A percentile compares a stretch with the other conserved stretches of the same genome.
phyloP scores from a whole-genome alignment of 768 basidiomycete genomes.

The Hypholoma sublateritium region DNA sequence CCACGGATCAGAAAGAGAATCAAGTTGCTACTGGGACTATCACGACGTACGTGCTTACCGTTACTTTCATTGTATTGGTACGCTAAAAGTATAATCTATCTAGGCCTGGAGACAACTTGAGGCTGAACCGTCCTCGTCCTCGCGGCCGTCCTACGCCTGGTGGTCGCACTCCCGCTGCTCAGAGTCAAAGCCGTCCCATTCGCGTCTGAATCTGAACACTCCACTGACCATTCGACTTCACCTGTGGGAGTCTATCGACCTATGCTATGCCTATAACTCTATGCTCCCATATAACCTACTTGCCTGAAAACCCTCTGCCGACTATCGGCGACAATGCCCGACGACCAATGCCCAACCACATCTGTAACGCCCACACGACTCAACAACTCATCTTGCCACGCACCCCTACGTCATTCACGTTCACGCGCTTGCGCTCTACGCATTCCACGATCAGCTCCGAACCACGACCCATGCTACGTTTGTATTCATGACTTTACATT shows the following conservation, averaged over 20 bases:
- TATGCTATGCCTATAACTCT: constrained; percentile 8
- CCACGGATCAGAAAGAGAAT: constrained; percentile 58
- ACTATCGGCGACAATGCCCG: neutral
- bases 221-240: neutral
- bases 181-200: constrained; percentile 33
- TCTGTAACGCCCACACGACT: constrained; percentile 1
- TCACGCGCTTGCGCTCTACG: neutral
- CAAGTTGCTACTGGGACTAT: constrained; percentile 37
- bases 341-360: neutral
- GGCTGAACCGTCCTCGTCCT: constrained; percentile 51
- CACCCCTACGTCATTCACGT: neutral
- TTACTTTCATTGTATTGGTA: neutral
- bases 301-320: neutral
- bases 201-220: constrained; percentile 26
- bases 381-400: neutral
- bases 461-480: neutral
- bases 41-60: constrained; percentile 52
- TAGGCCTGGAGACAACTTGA: constrained; percentile 47
- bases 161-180: constrained; percentile 32
- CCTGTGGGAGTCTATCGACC: neutral
- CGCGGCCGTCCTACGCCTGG: constrained; percentile 43
- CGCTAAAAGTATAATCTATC: constrained; percentile 1
- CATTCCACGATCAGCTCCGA: neutral
- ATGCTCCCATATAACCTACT: neutral
- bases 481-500: constrained; percentile 1